Percentiles rank a stretch among this genome's conserved stretches.
These are phyloP conservation scores for Zanthoxylum bungeanum DNA, from an alignment of 345 rosid species.

Conservation along the genomic window DNA sequence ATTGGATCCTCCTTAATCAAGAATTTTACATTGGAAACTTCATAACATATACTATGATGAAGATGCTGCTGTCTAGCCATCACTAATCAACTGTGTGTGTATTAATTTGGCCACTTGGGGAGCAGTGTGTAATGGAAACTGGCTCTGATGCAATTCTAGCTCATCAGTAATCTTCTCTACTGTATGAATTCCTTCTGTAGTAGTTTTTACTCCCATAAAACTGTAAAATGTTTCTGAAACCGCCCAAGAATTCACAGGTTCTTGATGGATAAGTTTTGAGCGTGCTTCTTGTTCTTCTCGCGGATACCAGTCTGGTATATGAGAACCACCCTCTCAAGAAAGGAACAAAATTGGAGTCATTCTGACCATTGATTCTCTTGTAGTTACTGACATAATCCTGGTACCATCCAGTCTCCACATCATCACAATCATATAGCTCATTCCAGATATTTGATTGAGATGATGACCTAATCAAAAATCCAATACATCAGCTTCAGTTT, in stretches of 20 bases:
- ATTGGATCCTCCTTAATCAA: no score
- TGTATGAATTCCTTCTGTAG: constrained; percentile 13
- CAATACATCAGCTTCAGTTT: constrained; percentile 3
- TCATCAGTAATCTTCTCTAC: constrained; percentile 17
- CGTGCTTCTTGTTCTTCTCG: constrained; percentile 18
- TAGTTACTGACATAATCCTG: not conserved
- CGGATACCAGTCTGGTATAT: constrained; percentile 31
- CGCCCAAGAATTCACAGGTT: constrained; percentile 23
- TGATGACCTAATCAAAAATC: constrained; percentile 25
- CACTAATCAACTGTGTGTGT: constrained; percentile 15
- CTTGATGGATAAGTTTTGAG: constrained; percentile 21
- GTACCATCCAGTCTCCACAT: constrained; percentile 28
- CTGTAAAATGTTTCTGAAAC: constrained; percentile 39
- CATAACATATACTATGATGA: not conserved
- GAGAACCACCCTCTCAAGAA: constrained; percentile 38
- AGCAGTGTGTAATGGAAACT: constrained; percentile 1
- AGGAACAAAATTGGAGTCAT: constrained; percentile 17
- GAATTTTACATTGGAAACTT: no score
- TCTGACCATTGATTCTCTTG: not conserved
- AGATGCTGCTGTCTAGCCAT: not conserved
- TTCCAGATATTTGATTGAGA: constrained; percentile 16
- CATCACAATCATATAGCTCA: constrained; percentile 13
- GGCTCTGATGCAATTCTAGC: not conserved
- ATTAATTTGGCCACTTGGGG: constrained; percentile 17
- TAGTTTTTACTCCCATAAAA: constrained; percentile 31